phyloP scores from a whole-genome alignment of 345 rosid genomes.

The Citrus sp. region DNA sequence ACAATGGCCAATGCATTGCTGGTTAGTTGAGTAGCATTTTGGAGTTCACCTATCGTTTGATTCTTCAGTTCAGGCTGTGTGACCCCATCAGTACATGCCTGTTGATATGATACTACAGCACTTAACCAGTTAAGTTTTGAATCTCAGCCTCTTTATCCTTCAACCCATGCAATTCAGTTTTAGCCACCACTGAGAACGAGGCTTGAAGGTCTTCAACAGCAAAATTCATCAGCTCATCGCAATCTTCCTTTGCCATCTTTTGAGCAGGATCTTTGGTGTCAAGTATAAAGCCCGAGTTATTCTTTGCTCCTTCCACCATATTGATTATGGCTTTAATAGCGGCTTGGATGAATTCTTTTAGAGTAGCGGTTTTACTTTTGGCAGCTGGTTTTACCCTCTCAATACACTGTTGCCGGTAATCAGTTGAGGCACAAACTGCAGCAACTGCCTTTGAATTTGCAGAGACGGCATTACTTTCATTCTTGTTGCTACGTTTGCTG shows the following conservation, averaged over 20 bases:
- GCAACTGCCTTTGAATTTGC: constrained; percentile 29
- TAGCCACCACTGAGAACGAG: constrained; percentile 32
- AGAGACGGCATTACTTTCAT: not conserved
- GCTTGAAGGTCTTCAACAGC: constrained; percentile 46
- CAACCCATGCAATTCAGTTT: constrained; percentile 24
- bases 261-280: not conserved
- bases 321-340: constrained; percentile 30
- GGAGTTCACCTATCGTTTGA: constrained; percentile 18
- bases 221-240: constrained; percentile 36
- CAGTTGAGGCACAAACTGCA: constrained; percentile 28
- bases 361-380: constrained; percentile 20
- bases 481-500: not conserved
- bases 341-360: constrained; percentile 33
- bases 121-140: constrained; percentile 35
- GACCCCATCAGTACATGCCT: constrained; percentile 37
- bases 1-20: constrained; percentile 49
- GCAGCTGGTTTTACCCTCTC: constrained; percentile 17
- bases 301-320: constrained; percentile 21
- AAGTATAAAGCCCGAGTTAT: constrained; percentile 8
- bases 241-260: constrained; percentile 47
- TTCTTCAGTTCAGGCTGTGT: constrained; percentile 16
- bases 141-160: constrained; percentile 27
- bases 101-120: constrained; percentile 42
- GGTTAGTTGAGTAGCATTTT: constrained; percentile 36
- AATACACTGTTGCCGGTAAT: constrained; percentile 36